Conservation (phyloP, 2,329 filamentous ascomycete species). For the Beauveria pseudobassiana region DNA sequence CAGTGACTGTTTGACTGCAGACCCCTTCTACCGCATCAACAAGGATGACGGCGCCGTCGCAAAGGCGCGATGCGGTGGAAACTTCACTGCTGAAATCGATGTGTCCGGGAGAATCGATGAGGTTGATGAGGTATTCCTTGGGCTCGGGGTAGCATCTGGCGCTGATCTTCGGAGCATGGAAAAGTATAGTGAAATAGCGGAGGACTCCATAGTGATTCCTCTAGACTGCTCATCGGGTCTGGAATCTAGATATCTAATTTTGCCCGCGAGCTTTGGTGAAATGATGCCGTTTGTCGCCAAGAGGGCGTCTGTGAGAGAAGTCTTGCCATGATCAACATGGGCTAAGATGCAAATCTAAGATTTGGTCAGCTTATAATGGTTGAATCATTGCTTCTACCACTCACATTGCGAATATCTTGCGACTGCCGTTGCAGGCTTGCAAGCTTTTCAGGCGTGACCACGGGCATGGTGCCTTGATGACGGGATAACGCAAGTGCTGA, state of each 20-base stretch:
- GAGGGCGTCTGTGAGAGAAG: constrained; percentile 88
- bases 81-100: constrained; percentile 99
- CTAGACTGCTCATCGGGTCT: constrained; percentile 90
- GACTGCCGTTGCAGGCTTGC: constrained; percentile 82
- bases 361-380: neutral
- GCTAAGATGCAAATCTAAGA: constrained; percentile 87
- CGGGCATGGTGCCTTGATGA: constrained; percentile 60
- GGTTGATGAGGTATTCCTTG: constrained; percentile 90
- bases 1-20: constrained; percentile 96
- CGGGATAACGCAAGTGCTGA: neutral
- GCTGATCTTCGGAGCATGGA: constrained; percentile 73
- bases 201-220: constrained; percentile 99
- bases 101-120: constrained; percentile 96
- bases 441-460: constrained; percentile 85
- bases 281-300: constrained; percentile 99
- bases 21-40: constrained; percentile 97
- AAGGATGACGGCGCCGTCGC: constrained; percentile 87
- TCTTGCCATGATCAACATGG: constrained; percentile 98
- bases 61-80: constrained; percentile 87
- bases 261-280: constrained; percentile 92
- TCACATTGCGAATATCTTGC: constrained; percentile 86
- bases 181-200: constrained; percentile 93
- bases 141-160: constrained; percentile 60
- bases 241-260: constrained; percentile 96
- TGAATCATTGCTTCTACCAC: constrained; percentile 21